Conservation (phyloP, 228 moss, liverwort and hornwort genomes). For the Sphagnum magellanicum region DNA sequence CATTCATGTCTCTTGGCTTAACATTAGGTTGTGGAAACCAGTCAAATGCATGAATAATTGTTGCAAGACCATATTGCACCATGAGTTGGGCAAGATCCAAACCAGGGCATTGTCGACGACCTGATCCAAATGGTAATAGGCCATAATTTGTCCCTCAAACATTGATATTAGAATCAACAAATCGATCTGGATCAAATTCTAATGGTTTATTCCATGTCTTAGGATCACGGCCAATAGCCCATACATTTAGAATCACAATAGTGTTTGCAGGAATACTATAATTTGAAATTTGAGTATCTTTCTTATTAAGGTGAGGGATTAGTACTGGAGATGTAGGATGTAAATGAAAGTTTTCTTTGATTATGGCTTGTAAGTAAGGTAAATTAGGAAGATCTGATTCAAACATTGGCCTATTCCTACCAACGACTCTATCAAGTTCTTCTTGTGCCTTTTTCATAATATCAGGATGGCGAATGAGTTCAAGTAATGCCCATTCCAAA, state of each 20-base stretch:
- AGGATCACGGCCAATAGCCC: conserved; percentile 26
- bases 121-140: conserved; percentile 23
- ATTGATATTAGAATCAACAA: conserved; percentile 11
- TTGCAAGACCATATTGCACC: conserved; percentile 18
- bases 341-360: too few species aligned
- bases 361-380: too few species aligned
- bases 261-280: conserved; percentile 23
- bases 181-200: conserved; percentile 16
- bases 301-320: too few species aligned
- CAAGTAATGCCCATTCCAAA: too few species aligned
- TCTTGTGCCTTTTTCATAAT: too few species aligned
- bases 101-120: background rate
- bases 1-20: background rate
- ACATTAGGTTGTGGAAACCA: conserved; percentile 13
- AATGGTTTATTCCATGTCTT: conserved; percentile 16
- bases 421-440: too few species aligned
- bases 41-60: conserved; percentile 21
- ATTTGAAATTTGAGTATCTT: conserved; percentile 9
- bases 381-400: too few species aligned
- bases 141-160: conserved; percentile 24
- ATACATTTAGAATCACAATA: conserved; percentile 25
- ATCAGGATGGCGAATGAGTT: too few species aligned
- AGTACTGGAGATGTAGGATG: too few species aligned
- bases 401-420: too few species aligned
- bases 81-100: conserved; percentile 4